These are phyloP conservation scores for Eimeria maxima DNA, from an alignment of 169 alveolate species.

Conservation along the genomic window DNA sequence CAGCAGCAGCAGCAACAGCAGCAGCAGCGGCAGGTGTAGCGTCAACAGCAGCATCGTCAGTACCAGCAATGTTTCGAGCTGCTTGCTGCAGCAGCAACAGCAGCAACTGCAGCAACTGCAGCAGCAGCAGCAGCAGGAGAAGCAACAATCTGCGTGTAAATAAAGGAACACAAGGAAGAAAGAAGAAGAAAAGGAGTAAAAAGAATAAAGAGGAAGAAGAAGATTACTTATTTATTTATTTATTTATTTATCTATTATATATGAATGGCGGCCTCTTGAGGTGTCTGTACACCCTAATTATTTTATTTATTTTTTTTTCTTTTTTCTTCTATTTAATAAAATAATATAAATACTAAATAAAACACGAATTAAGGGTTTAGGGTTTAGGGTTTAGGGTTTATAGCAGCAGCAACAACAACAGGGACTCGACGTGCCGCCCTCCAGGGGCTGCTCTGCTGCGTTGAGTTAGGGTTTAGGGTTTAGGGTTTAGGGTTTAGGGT, in stretches of 20 bases:
- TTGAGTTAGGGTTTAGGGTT: neutral
- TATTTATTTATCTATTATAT: no score
- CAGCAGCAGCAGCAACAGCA: slow-evolving; percentile 32
- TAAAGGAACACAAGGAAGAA: neutral
- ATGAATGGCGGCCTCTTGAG: no score
- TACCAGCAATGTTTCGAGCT: no score
- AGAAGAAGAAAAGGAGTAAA: neutral
- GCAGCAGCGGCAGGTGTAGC: neutral
- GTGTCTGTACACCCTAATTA: no score
- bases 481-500: slow-evolving; percentile 3
- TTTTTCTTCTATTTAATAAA: no score
- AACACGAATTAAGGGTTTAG: neutral
- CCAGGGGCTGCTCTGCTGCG: neutral
- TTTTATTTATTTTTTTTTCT: no score
- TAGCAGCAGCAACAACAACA: no score
- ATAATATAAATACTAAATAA: no score
- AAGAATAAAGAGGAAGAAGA: neutral
- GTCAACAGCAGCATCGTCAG: no score
- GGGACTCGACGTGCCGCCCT: neutral
- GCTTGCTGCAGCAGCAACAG: slow-evolving; percentile 38
- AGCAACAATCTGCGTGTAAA: neutral
- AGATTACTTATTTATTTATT: no score
- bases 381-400: slow-evolving; percentile 13
- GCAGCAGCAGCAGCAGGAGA: slow-evolving; percentile 45
- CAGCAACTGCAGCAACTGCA: slow-evolving; percentile 31